Base-by-base conservation (phyloP, 768 basidiomycete species). In the Mycena maculata region DNA sequence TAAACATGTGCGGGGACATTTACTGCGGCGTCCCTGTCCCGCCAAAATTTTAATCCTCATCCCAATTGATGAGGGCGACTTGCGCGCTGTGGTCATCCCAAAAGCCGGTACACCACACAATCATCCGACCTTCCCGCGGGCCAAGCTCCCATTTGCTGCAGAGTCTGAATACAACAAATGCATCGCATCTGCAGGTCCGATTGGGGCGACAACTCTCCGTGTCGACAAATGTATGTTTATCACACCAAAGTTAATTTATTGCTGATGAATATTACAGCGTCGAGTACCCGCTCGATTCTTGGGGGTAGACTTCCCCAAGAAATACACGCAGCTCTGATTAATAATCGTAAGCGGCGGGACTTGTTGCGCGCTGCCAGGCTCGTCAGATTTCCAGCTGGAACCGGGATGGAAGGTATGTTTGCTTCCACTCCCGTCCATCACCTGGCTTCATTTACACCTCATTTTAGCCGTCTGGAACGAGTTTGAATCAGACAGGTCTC, bases 21-120 rank as follows among this genome's bases (percentile, higher is more conserved):
- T 54, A 13, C 11, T 1, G 2, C 23, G 30, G 16, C 25, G 22
- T 6, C 7, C 1, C 2, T 63, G 61, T 20, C 33, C 7, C 15
- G 61, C 61, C 3, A 20, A 63, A 30, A 12, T 63, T 3, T n/a
- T 39, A 11, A 44, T 63, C 2, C 36, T 63, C 10, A 55, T 63
- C 25, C 61, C 61, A 2, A 15, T 48, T 6, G 44, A 47, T 5
- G 30, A 31, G 18, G 8, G 3, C 0, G 53, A 63, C 44, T 10
- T 63, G 52, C 52, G 61, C 7, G 45, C 45, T 1, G 53, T 63
- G 1, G 25, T 63, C 0, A 63, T 63, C 3, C 61, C 61, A 8
- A 16, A 25, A 20, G 10, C 44, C 1, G 44, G 33, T 6, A 22
- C 23, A 2, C 52, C 41, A 18, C 61, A 63, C 23, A 33, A 22